Evolutionary conservation across 2,329 filamentous ascomycete species (phyloP), one percentile per base, ranked within the genome.

Genomic region (Teratosphaeria viscida): DNA sequence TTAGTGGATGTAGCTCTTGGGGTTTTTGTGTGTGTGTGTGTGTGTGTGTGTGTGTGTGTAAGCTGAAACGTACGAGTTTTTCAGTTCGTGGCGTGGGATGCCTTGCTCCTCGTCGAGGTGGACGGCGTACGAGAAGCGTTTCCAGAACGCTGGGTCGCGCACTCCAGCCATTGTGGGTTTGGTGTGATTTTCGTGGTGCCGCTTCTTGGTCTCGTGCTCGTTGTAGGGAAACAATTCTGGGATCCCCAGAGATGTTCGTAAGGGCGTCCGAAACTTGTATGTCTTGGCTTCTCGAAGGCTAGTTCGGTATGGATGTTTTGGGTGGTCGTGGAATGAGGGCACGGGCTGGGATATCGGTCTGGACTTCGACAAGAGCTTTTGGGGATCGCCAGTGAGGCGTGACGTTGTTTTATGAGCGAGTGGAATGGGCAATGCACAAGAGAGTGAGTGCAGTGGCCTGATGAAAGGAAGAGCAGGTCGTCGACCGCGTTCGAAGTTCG

Each of bases 121-220:
- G 1, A 83, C 80, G 43, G 82, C 82, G 56, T 76, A 71, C 61
- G 79, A 82, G 74, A 85, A 85, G 65, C 82, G 79, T 59, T 78
- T 77, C 82, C 82, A 85, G 73, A 85, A 85, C 55, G 75, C 76
- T 27, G 82, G 82, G 66, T 85, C 82, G 62, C 77, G 78, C 60
- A 81, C 76, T 54, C 75, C 74, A n/a, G 77, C 75, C 79, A 81
- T 81, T 23, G 43, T n/a, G 16, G 26, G 16, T 1, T 23, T 19
- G 8, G 16, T n/a, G 43, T 49, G n/a, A 7, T 23, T 10, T 1
- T 49, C 43, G 43, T 49, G n/a, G 43, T 49, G 43, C 16, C 43
- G 29, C n/a, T 49, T 49, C 43, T 11, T 49, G 43, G 43, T 49
- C 43, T 49, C 43, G 43, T 49, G 43, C 43, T n/a, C 19, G 43